Evolutionary conservation across 305 asterid species (phyloP), one percentile per base, ranked within the genome.

Genomic region (Plantago rigida): DNA sequence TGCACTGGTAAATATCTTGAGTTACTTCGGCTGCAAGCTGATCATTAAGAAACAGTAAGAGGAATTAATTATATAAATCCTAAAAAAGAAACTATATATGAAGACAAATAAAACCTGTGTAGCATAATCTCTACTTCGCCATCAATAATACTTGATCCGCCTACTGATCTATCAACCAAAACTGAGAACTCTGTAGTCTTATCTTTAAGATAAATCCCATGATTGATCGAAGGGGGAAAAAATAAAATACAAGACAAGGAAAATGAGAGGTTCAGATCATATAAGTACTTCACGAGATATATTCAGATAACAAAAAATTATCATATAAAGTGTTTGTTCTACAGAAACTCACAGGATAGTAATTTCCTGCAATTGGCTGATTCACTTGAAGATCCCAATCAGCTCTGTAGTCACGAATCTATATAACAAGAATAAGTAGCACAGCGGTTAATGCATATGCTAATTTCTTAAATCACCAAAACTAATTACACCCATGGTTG

Each of bases 301-400:
- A 5, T 51, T 51, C 31, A 19, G 17, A 15, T 9, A 44, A 58
- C 13, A 47, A 22, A 54, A 60, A 61, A 54, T 10, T 5, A 31
- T 0, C 17, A 29, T 11, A 9, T 13, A 39, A 46, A 57, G 55
- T 49, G 11, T 14, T 4, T 46, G 48, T 60, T 61, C 58, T 66
- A 51, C 58, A 74, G 12, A 19, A 11, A 72, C 95, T 51, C 82
- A 89, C 97, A 34, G 99, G 99, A 72, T 92, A 92, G 80, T 92
- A 92, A 76, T 92, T 92, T 78, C 99, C 99, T 3, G 97, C 97
- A 41, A 84, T 76, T 47, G 99, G 97, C 71, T 92, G 97, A 78
- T 83, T 71, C 78, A 87, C 95, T 85, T 92, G 78, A 86, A 92
- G 95, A 73, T 85, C 71, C 99, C 99, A 92, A 73, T 92, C 97